Conservation (phyloP, 148 eudicot genomes). For the Rhododendron ferrugineum region DNA sequence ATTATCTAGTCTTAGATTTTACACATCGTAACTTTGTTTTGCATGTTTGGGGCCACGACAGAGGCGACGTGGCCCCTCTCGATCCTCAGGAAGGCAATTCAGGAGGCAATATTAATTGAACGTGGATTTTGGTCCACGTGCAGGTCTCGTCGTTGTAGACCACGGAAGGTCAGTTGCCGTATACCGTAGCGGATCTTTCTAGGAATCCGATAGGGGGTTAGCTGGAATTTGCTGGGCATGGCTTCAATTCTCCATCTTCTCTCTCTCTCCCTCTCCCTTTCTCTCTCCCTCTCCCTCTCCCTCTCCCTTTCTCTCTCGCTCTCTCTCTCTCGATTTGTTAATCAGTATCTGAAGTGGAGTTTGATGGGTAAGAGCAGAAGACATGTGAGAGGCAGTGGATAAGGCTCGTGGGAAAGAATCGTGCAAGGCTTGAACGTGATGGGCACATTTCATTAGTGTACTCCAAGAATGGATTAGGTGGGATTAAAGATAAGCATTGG, state of each 20-base stretch:
- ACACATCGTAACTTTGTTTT: too few species aligned
- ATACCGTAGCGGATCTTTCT: conserved; percentile 57
- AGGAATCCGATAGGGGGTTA: conserved; percentile 45
- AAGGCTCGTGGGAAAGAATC: too few species aligned
- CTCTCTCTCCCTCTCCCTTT: neutral
- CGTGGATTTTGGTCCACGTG: conserved; percentile 58
- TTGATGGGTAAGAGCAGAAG: too few species aligned
- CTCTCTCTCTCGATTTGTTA: neutral
- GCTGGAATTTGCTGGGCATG: conserved; percentile 47
- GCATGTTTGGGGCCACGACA: conserved; percentile 37
- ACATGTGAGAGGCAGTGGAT: too few species aligned
- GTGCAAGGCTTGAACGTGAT: too few species aligned
- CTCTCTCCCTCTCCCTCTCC: neutral
- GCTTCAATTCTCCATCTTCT: conserved; percentile 52
- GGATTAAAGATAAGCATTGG: too few species aligned
- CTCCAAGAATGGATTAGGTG: too few species aligned
- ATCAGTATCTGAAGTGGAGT: too few species aligned
- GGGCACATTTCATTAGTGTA: too few species aligned
- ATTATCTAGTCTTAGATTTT: too few species aligned
- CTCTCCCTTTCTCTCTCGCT: neutral
- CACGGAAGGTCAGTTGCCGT: conserved; percentile 51
- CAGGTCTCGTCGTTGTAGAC: conserved; percentile 36
- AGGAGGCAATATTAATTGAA: too few species aligned
- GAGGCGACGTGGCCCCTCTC: conserved; percentile 33
- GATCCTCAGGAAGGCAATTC: conserved; percentile 16